phyloP scores from a whole-genome alignment of 345 rosid species.

The Gynandropsis gynandra region DNA sequence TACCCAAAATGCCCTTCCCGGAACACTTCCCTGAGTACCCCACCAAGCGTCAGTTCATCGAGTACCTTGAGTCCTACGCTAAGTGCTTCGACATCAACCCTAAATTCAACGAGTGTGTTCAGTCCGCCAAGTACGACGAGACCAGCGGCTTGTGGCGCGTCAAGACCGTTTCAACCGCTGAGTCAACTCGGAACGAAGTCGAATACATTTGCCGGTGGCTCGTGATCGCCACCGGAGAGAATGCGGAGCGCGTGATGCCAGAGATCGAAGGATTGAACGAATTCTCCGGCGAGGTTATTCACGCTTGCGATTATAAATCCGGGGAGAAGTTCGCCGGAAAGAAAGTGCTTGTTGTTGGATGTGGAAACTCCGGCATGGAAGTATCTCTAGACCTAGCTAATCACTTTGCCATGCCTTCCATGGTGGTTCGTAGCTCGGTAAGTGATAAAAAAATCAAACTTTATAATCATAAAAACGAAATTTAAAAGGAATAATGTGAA shows the following conservation, averaged over 20 bases:
- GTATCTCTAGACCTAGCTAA: conserved; percentile 82
- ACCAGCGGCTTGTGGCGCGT: conserved; percentile 80
- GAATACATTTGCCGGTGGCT: conserved; percentile 93
- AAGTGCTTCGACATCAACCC: conserved; percentile 57
- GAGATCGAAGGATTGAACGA: conserved; percentile 61
- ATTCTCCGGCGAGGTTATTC: conserved; percentile 66
- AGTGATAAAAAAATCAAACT: conserved; percentile 20
- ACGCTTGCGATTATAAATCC: conserved; percentile 68
- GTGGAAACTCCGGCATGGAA: conserved; percentile 98
- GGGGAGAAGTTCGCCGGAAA: conserved; percentile 60
- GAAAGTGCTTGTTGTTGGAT: conserved; percentile 77
- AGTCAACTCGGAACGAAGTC: conserved; percentile 42
- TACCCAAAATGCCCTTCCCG: conserved; percentile 76
- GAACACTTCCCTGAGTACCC: conserved; percentile 73
- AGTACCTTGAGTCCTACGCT: conserved; percentile 69
- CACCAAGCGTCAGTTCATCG: conserved; percentile 53
- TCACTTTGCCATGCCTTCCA: conserved; percentile 56
- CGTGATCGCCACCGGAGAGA: conserved; percentile 93
- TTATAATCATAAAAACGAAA: background rate
- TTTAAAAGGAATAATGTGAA: conserved; percentile 3
- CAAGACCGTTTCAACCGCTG: conserved; percentile 38
- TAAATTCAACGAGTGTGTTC: conserved; percentile 73
- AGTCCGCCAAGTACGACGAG: conserved; percentile 69
- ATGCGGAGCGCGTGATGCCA: conserved; percentile 74
- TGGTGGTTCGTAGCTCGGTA: conserved; percentile 89